Conservation (phyloP, 441 rosid genomes). For the Breynia disticha region DNA sequence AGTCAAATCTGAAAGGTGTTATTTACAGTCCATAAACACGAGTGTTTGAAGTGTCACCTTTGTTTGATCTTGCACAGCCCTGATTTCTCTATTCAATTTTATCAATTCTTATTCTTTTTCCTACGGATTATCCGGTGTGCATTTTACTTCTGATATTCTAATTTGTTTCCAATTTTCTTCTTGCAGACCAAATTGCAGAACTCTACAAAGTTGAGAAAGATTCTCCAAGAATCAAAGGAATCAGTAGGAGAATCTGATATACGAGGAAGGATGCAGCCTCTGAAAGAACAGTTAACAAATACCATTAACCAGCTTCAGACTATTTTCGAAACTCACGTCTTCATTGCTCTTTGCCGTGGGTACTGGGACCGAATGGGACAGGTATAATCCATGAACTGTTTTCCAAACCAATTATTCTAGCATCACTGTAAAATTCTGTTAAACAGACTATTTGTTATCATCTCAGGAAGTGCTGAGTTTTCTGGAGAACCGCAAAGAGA, state of each 20-base stretch:
- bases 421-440: neutral
- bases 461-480: constrained; percentile 73
- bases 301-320: constrained; percentile 74
- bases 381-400: constrained; percentile 22
- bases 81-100: too few relatives aligned
- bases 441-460: neutral
- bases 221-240: constrained; percentile 88
- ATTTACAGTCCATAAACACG: too few relatives aligned
- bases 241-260: constrained; percentile 76
- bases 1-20: too few relatives aligned
- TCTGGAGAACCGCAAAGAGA: constrained; percentile 92
- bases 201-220: constrained; percentile 77
- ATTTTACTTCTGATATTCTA: too few relatives aligned
- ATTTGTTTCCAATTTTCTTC: neutral
- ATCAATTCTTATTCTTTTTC: neutral
- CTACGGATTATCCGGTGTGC: neutral
- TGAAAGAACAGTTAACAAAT: constrained; percentile 71
- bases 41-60: too few relatives aligned
- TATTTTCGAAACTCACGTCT: constrained; percentile 67
- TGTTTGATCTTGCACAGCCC: too few relatives aligned
- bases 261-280: constrained; percentile 64
- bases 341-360: constrained; percentile 75
- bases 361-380: constrained; percentile 98
- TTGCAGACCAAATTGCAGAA: constrained; percentile 65
- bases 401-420: neutral